These are phyloP conservation scores for Exserohilum turcica DNA, from an alignment of 2,329 filamentous ascomycete species.

Conservation along the genomic window DNA sequence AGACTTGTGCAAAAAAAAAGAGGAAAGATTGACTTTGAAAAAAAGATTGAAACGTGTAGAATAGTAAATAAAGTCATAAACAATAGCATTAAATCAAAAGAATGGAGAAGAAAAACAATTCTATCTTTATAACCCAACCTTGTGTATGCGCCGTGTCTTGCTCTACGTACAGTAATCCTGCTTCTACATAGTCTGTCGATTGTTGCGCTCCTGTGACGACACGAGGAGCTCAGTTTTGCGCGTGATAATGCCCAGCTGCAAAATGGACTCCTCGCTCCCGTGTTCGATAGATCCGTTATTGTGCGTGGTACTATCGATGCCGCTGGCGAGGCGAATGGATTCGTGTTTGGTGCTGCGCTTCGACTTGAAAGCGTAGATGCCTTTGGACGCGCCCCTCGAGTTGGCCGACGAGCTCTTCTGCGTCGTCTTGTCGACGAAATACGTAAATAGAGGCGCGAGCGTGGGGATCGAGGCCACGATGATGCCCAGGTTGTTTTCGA, in stretches of 20 bases:
- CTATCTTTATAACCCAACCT: too few species aligned
- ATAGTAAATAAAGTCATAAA: too few species aligned
- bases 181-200: too few species aligned
- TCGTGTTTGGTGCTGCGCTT: slow-evolving; percentile 3
- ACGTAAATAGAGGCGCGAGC: slow-evolving; percentile 20
- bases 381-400: slow-evolving; percentile 7
- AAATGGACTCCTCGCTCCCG: slow-evolving; percentile 17
- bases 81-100: too few species aligned
- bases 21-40: too few species aligned
- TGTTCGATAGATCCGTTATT: neutral
- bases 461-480: slow-evolving; percentile 22
- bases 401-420: slow-evolving; percentile 13
- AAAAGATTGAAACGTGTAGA: too few species aligned
- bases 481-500: slow-evolving; percentile 25
- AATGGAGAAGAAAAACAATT: too few species aligned
- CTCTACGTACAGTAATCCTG: too few species aligned
- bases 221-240: slow-evolving; percentile 14
- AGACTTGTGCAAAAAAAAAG: too few species aligned
- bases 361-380: slow-evolving; percentile 13
- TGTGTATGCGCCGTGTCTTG: too few species aligned
- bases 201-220: too few species aligned
- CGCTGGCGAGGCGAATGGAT: slow-evolving; percentile 9
- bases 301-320: neutral
- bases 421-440: slow-evolving; percentile 23
- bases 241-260: slow-evolving; percentile 7